Percentiles rank a stretch among this genome's conserved stretches.
Evolutionary conservation across 78 protist genomes (phyloP).

Genomic region (Emiliania huxleyi): DNA sequence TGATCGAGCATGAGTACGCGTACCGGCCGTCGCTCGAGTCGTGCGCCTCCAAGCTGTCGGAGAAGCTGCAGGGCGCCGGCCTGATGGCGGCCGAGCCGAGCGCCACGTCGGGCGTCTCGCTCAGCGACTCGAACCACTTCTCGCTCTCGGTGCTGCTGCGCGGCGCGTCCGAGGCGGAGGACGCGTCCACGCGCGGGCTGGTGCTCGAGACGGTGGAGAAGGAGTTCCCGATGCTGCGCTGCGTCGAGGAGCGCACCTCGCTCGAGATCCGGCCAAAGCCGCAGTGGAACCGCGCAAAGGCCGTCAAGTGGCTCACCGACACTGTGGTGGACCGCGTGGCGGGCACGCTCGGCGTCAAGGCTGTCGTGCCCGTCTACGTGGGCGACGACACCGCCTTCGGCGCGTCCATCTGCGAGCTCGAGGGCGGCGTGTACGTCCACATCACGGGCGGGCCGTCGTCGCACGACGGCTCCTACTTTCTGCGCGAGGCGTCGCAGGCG

Average conservation of each 20-base stretch:
- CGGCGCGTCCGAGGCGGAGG: neutral
- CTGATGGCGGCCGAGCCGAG: neutral
- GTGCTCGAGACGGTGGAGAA: neutral
- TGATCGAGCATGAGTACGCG: neutral
- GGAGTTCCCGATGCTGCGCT: neutral
- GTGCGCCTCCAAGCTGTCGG: neutral
- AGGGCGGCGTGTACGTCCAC: neutral
- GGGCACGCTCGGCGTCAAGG: neutral
- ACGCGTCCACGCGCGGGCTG: neutral
- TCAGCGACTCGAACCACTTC: neutral
- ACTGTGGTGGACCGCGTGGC: neutral
- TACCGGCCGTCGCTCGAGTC: neutral
- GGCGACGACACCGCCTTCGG: neutral
- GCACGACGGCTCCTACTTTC: neutral
- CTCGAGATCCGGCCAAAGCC: neutral
- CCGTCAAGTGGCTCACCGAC: neutral
- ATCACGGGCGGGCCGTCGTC: neutral
- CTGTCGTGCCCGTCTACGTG: neutral
- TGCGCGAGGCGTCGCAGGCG: neutral
- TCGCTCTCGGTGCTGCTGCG: neutral
- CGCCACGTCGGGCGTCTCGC: neutral
- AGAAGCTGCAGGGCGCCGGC: neutral
- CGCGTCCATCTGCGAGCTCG: neutral
- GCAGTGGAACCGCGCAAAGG: neutral
- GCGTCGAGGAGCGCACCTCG: neutral